Conservation (phyloP, 2,329 filamentous ascomycete genomes). For the Pseudohalonectria lignicola region DNA sequence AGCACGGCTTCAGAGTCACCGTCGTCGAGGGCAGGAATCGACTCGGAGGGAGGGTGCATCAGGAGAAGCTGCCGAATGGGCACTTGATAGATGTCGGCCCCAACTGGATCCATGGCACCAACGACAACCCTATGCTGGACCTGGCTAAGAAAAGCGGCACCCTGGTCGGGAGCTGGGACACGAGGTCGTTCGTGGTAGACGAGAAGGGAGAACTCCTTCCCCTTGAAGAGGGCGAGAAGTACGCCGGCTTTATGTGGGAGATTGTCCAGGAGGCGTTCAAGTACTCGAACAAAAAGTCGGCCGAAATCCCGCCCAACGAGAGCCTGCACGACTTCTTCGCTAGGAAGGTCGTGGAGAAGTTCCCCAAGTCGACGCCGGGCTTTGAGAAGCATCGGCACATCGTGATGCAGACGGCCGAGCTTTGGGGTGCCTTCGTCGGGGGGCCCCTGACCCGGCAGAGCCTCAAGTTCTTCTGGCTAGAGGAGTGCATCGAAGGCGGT, state of each 20-base stretch:
- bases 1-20: slow-evolving; percentile 55
- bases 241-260: slow-evolving; percentile 50
- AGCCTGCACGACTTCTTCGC: slow-evolving; percentile 39
- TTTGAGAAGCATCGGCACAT: slow-evolving; percentile 27
- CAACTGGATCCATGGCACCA: slow-evolving; percentile 73
- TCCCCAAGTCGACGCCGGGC: slow-evolving; percentile 30
- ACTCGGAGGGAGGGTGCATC: slow-evolving; percentile 53
- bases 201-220: slow-evolving; percentile 41
- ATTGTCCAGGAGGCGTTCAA: slow-evolving; percentile 59
- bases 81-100: slow-evolving; percentile 50
- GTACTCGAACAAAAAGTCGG: slow-evolving; percentile 46
- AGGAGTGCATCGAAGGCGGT: slow-evolving; percentile 67
- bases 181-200: slow-evolving; percentile 43
- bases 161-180: slow-evolving; percentile 33
- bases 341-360: slow-evolving; percentile 28
- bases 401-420: slow-evolving; percentile 43
- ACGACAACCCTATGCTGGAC: slow-evolving; percentile 58
- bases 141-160: slow-evolving; percentile 53
- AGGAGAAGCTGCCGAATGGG: slow-evolving; percentile 35
- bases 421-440: slow-evolving; percentile 64
- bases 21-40: slow-evolving; percentile 58
- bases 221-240: slow-evolving; percentile 29
- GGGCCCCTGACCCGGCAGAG: slow-evolving; percentile 54
- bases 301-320: slow-evolving; percentile 31
- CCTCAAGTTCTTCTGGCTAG: slow-evolving; percentile 67